These are phyloP conservation scores for Eremothecium sinecaudum DNA, from an alignment of 1,139 yeast species.

Conservation along the genomic window DNA sequence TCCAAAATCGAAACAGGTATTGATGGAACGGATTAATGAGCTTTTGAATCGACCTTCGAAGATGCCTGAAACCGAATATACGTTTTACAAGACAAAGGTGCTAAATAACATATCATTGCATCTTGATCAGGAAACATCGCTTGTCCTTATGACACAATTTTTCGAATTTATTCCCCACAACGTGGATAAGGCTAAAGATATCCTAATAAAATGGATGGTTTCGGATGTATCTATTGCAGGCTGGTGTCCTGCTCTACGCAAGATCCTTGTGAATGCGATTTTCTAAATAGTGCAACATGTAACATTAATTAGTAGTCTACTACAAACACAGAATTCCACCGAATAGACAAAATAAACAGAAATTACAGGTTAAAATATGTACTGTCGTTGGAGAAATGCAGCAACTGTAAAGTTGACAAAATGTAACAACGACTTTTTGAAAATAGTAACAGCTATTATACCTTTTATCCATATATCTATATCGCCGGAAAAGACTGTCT, in stretches of 20 bases:
- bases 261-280: conserved; percentile 18
- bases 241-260: conserved; percentile 31
- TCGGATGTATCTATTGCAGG: conserved; percentile 25
- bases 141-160: conserved; percentile 17
- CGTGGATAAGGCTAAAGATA: conserved; percentile 13
- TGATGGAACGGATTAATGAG: conserved; percentile 13
- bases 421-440: neutral
- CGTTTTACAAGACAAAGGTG: conserved; percentile 23
- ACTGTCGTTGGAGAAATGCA: too few relatives aligned
- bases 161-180: conserved; percentile 13
- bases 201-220: conserved; percentile 27
- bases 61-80: conserved; percentile 20
- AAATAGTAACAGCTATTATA: neutral
- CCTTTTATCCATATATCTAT: conserved; percentile 3
- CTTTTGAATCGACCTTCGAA: conserved; percentile 14
- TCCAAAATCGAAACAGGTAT: conserved; percentile 10
- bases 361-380: too few relatives aligned
- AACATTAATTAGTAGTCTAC: too few relatives aligned
- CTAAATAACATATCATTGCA: conserved; percentile 15
- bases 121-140: conserved; percentile 18
- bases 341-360: too few relatives aligned
- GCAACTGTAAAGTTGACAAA: too few relatives aligned
- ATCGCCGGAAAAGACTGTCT: neutral
- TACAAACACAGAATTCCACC: too few relatives aligned
- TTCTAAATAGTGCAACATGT: too few relatives aligned